Conservation (phyloP, 139 green algal species). For the Chlorella sorokiniana region DNA sequence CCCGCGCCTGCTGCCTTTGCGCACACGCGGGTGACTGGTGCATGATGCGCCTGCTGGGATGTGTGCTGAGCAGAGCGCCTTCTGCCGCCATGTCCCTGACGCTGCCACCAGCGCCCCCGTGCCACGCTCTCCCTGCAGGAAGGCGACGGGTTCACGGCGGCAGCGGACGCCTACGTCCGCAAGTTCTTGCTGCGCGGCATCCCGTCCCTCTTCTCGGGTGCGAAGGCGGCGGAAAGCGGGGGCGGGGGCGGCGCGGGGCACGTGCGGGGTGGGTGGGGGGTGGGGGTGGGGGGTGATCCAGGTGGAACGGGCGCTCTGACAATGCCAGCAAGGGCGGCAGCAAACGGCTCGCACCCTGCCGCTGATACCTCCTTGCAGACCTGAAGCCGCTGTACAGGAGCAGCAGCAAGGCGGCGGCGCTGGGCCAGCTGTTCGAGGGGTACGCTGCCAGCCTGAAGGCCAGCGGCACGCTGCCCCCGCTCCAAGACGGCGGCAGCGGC, state of each 20-base stretch:
- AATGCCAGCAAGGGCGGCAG: neutral
- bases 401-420: slow-evolving; percentile 21
- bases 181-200: slow-evolving; percentile 83
- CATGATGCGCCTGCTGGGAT: too few species aligned
- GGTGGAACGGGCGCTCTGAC: too few species aligned
- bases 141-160: slow-evolving; percentile 70
- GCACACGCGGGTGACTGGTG: too few species aligned
- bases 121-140: neutral
- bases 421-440: slow-evolving; percentile 47
- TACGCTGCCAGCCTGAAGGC: slow-evolving; percentile 28
- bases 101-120: too few species aligned
- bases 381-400: slow-evolving; percentile 84
- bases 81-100: neutral
- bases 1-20: too few species aligned
- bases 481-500: neutral
- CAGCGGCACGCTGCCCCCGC: slow-evolving; percentile 26
- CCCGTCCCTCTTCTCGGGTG: slow-evolving; percentile 91
- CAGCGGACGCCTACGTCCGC: slow-evolving; percentile 73
- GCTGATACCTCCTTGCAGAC: slow-evolving; percentile 46
- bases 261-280: too few species aligned
- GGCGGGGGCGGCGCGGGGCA: too few species aligned
- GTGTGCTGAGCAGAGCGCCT: too few species aligned
- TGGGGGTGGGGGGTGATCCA: too few species aligned
- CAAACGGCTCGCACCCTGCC: neutral
- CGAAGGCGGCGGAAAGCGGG: neutral